phyloP scores from a whole-genome alignment of 306 rosid genomes.

The Betula pendula region DNA sequence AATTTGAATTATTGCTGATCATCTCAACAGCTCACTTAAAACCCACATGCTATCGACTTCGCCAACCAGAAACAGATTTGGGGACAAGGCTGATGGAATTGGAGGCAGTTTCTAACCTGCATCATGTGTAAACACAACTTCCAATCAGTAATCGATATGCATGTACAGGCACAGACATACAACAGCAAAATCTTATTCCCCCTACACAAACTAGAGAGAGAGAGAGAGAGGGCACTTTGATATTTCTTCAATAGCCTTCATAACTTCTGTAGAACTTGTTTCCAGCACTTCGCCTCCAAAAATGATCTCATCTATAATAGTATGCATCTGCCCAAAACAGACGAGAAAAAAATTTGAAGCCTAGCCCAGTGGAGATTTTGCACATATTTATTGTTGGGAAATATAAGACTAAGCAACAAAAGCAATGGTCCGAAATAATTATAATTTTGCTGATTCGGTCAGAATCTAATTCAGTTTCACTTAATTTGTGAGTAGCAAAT shows the following conservation, averaged over 20 bases:
- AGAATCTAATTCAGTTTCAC: not conserved
- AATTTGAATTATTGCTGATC: not conserved
- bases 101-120: conserved; percentile 82
- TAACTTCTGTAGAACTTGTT: conserved; percentile 82
- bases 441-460: not conserved
- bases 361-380: conserved; percentile 15
- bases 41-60: not conserved
- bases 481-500: not conserved
- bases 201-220: not conserved
- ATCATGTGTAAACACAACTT: not conserved
- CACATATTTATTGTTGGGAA: conserved; percentile 9
- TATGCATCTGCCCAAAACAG: conserved; percentile 58
- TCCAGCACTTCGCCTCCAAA: conserved; percentile 94
- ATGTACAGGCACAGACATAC: not conserved
- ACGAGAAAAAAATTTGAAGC: conserved; percentile 23
- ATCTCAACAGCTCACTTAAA: not conserved
- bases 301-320: conserved; percentile 80
- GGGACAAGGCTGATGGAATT: conserved; percentile 75
- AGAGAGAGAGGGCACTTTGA: conserved; percentile 54
- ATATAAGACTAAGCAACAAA: not conserved
- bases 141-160: not conserved
- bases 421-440: not conserved
- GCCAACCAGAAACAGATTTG: conserved; percentile 40
- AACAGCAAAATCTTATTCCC: not conserved
- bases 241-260: conserved; percentile 85